These are phyloP conservation scores for Nicotiana paniculata DNA, from an alignment of 257 asterid species.

Conservation along the genomic window DNA sequence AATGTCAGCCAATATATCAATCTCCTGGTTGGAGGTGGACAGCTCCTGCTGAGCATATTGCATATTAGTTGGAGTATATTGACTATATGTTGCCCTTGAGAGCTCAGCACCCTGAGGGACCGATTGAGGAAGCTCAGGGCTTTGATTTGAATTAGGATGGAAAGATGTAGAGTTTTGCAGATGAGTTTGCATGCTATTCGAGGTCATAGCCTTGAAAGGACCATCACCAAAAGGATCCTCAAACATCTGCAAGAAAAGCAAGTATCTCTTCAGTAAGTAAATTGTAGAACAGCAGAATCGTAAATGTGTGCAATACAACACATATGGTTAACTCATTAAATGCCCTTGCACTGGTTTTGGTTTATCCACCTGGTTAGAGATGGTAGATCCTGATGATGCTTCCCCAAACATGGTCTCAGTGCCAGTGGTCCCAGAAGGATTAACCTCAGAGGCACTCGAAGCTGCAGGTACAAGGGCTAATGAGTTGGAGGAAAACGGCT, in stretches of 20 bases:
- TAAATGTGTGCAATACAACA: neutral
- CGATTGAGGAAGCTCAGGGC: slow-evolving; percentile 32
- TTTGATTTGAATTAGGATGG: slow-evolving; percentile 33
- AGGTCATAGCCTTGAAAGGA: slow-evolving; percentile 69
- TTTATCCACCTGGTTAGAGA: slow-evolving; percentile 45
- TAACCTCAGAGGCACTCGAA: slow-evolving; percentile 36
- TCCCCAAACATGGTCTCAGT: slow-evolving; percentile 37
- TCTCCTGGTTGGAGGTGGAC: slow-evolving; percentile 37
- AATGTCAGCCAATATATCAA: slow-evolving; percentile 92
- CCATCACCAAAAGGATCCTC: slow-evolving; percentile 97
- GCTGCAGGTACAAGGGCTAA: slow-evolving; percentile 72
- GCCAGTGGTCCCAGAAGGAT: slow-evolving; percentile 33
- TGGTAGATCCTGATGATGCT: slow-evolving; percentile 35
- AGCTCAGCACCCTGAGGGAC: slow-evolving; percentile 33
- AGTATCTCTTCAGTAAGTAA: neutral
- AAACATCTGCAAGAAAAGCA: slow-evolving; percentile 51
- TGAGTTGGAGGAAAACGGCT: slow-evolving; percentile 45
- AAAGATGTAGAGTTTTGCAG: slow-evolving; percentile 35
- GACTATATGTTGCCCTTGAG: slow-evolving; percentile 29
- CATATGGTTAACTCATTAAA: neutral
- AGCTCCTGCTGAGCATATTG: slow-evolving; percentile 45
- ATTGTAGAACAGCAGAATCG: neutral
- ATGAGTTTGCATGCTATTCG: slow-evolving; percentile 31
- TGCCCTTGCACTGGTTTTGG: neutral
- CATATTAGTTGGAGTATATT: slow-evolving; percentile 29